Evolutionary conservation across 352 stramenopile species (phyloP).

Genomic region (Pythium myriotylum): DNA sequence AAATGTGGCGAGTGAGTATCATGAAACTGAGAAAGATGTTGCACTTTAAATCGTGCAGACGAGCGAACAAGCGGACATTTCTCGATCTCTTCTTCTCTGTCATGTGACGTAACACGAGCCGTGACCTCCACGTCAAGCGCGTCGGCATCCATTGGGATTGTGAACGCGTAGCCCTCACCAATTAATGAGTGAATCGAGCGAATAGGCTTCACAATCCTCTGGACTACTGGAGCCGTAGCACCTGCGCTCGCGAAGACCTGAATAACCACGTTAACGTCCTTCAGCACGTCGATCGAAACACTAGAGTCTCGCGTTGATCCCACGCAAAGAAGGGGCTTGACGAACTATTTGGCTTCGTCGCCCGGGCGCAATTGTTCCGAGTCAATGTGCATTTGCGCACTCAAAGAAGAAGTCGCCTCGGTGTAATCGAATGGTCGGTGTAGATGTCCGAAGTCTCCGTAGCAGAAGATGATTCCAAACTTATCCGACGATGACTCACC

Average conservation of each 20-base stretch:
- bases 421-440: slow-evolving; percentile 45
- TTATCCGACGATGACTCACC: slow-evolving; percentile 30
- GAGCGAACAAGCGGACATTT: neutral
- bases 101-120: slow-evolving; percentile 8
- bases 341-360: slow-evolving; percentile 34
- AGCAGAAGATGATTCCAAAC: slow-evolving; percentile 46
- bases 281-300: slow-evolving; percentile 18
- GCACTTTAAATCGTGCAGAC: slow-evolving; percentile 40
- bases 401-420: slow-evolving; percentile 33
- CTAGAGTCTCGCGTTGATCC: neutral
- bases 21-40: slow-evolving; percentile 38
- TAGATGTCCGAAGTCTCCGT: slow-evolving; percentile 46
- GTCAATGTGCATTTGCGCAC: slow-evolving; percentile 53
- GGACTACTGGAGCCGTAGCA: too few species aligned
- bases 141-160: slow-evolving; percentile 15
- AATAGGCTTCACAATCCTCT: too few species aligned
- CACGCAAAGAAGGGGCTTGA: slow-evolving; percentile 28
- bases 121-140: slow-evolving; percentile 26
- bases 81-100: neutral
- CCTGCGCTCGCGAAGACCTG: too few species aligned
- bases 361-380: slow-evolving; percentile 54
- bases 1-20: slow-evolving; percentile 39
- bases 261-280: slow-evolving; percentile 24
- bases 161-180: neutral
- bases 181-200: too few species aligned